Base-by-base conservation (phyloP, 441 rosid species). In the Theobroma grandiflorum region DNA sequence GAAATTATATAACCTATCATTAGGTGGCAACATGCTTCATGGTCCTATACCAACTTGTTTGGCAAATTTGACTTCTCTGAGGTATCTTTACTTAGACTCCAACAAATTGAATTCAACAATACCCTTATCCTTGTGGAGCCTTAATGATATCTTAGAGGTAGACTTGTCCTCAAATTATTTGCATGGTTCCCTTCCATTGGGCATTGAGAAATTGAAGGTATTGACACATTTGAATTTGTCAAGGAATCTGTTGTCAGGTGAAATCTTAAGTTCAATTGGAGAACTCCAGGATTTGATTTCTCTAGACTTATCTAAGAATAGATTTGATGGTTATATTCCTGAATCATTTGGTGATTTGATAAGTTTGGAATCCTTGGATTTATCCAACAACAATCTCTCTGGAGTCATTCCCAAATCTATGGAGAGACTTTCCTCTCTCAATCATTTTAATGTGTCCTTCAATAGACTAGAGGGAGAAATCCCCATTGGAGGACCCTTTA, bases 111-210 rank as follows among this genome's bases (percentile, higher is more conserved):
- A 47, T 57, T 81, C 86, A 0, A 1, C 0, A 0, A 31, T 82
- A 64, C 85, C 87, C 0, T 62, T 64, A 10, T 14, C 52, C 9
- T 11, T 75, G 45, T 84, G 81, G 82, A 80, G 7, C 33, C 82
- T 82, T 40, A 10, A 3, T 11, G n/a, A 72, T 6, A 73, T 82
- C 7, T 61, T 82, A 77, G 3, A 22, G 1, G 12, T 79, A 0
- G 5, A 78, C 75, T 37, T 83, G 20, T 79, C 87, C 5, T 71
- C 73, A 35, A 86, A 86, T 80, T 65, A 38, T 26, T 11, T 86
- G 0, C 68, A 2, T 31, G 88, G 81, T n/a, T n/a, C 67, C 3
- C 68, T 87, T 8, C 73, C 85, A 0, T 0, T 4, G 16, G 82
- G 72, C 0, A 50, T 83, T 33, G 83, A 67, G 43, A 75, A 77